Percentiles rank a stretch among this genome's conserved stretches.
phyloP scores from a whole-genome alignment of 306 rosid species.

The Quercus ilex region DNA sequence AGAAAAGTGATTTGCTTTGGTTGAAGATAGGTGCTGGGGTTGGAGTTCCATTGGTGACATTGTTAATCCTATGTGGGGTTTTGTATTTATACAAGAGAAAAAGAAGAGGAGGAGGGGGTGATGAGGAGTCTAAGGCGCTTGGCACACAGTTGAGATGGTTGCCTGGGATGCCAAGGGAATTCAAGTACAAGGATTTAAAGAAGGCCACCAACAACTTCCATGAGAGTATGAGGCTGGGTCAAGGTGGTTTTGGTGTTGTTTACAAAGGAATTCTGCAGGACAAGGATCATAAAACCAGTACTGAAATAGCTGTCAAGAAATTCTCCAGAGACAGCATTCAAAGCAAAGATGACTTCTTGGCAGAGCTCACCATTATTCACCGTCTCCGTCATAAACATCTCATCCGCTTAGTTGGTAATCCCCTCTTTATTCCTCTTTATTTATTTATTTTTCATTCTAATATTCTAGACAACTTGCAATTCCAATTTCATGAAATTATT shows the following conservation, averaged over 20 bases:
- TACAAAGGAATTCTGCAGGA: constrained; percentile 41
- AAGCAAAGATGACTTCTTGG: constrained; percentile 47
- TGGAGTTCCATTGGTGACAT: constrained; percentile 18
- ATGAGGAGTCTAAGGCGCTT: constrained; percentile 27
- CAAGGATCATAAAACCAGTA: neutral
- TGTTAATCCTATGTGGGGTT: constrained; percentile 13
- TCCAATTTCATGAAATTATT: no score
- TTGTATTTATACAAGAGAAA: constrained; percentile 17
- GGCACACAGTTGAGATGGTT: constrained; percentile 33
- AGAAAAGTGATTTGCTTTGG: constrained; percentile 5
- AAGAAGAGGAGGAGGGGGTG: neutral
- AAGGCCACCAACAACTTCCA: constrained; percentile 44
- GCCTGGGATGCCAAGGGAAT: constrained; percentile 53
- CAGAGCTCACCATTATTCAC: constrained; percentile 56
- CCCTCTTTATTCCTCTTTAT: neutral
- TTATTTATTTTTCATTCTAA: neutral
- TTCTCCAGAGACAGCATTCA: constrained; percentile 39
- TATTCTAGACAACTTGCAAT: neutral
- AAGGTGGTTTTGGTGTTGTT: constrained; percentile 53
- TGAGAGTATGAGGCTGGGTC: constrained; percentile 39
- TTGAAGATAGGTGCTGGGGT: constrained; percentile 30
- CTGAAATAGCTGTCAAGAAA: constrained; percentile 46
- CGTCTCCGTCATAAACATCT: constrained; percentile 56
- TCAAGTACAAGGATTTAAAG: constrained; percentile 40
- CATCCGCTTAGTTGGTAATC: constrained; percentile 43